A percentile compares a stretch with the other conserved stretches of the same genome.
These are phyloP conservation scores for Petasospora fabianii DNA, from an alignment of 1,139 yeast species.

Conservation along the genomic window DNA sequence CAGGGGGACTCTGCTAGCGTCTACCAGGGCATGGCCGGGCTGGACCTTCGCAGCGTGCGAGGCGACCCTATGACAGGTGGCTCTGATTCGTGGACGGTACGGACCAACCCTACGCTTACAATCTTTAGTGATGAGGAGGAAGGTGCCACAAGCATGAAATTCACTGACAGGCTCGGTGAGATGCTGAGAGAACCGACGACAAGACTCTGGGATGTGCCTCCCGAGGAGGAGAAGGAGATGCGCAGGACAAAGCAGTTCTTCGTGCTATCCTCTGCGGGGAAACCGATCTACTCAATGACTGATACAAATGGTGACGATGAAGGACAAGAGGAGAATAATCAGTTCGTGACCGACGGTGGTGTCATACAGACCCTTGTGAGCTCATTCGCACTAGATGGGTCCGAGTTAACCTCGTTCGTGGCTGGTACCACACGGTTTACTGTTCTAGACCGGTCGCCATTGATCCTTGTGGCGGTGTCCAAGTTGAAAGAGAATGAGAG, in stretches of 20 bases:
- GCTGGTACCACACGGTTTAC: conserved; percentile 51
- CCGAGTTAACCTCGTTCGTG: conserved; percentile 36
- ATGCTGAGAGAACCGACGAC: conserved; percentile 15
- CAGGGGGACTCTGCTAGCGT: background rate
- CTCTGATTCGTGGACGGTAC: conserved; percentile 21
- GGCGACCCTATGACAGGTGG: conserved; percentile 3
- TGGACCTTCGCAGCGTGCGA: conserved; percentile 1
- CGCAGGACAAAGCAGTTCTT: conserved; percentile 64
- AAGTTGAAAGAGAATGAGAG: conserved; percentile 48
- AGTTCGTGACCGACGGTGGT: conserved; percentile 76
- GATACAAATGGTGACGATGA: conserved; percentile 37
- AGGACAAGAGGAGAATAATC: conserved; percentile 24
- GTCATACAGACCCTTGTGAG: conserved; percentile 40
- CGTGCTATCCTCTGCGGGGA: conserved; percentile 87
- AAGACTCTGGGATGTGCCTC: conserved; percentile 5
- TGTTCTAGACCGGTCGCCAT: conserved; percentile 62
- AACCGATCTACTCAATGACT: conserved; percentile 80
- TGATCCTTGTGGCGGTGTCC: conserved; percentile 72
- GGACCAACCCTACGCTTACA: conserved; percentile 27
- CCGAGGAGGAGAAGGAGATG: conserved; percentile 12
- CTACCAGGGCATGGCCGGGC: background rate
- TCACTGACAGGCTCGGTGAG: conserved; percentile 22
- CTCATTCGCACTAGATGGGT: conserved; percentile 33
- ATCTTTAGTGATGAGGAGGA: conserved; percentile 26
- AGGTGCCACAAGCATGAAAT: conserved; percentile 6